Evolutionary conservation across 2,329 filamentous ascomycete genomes (phyloP).

Genomic region (Amauroascus niger): DNA sequence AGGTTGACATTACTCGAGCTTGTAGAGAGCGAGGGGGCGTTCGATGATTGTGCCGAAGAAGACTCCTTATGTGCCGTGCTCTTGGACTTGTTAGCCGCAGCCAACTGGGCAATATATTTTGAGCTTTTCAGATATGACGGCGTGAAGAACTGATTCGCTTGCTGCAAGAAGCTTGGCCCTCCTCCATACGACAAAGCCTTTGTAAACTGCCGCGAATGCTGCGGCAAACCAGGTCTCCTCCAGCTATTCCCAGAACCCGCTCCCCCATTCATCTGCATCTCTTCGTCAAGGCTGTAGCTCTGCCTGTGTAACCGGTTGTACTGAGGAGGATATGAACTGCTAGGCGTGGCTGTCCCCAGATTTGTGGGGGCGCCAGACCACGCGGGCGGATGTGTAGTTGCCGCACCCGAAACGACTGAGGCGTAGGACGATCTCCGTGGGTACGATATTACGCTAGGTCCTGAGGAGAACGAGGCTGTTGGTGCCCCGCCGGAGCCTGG

Average conservation of each 20-base stretch:
- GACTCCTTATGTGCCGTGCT: constrained; percentile 41
- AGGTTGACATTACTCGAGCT: constrained; percentile 51
- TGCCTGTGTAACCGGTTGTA: constrained; percentile 27
- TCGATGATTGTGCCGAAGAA: constrained; percentile 40
- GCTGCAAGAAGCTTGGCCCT: constrained; percentile 20
- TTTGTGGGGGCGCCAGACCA: constrained; percentile 29
- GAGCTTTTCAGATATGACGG: constrained; percentile 76
- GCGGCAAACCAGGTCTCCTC: constrained; percentile 36
- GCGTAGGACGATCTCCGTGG: constrained; percentile 52
- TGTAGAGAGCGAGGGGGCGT: constrained; percentile 37
- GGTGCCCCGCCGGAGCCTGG: constrained; percentile 35
- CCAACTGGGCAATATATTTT: constrained; percentile 65
- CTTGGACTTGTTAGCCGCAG: constrained; percentile 58
- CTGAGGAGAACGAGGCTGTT: constrained; percentile 28
- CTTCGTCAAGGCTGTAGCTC: constrained; percentile 38
- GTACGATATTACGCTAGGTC: constrained; percentile 31
- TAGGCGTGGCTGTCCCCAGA: constrained; percentile 24
- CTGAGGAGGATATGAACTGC: constrained; percentile 30
- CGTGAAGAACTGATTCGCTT: constrained; percentile 53
- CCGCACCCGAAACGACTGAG: constrained; percentile 49
- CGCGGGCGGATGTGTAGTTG: constrained; percentile 34
- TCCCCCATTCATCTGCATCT: constrained; percentile 40
- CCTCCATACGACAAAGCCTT: constrained; percentile 22
- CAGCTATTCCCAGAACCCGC: constrained; percentile 36
- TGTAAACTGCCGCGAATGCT: constrained; percentile 42